Evolutionary conservation across 495 filamentous ascomycete genomes (phyloP).

Genomic region (Penicillium goetzii): DNA sequence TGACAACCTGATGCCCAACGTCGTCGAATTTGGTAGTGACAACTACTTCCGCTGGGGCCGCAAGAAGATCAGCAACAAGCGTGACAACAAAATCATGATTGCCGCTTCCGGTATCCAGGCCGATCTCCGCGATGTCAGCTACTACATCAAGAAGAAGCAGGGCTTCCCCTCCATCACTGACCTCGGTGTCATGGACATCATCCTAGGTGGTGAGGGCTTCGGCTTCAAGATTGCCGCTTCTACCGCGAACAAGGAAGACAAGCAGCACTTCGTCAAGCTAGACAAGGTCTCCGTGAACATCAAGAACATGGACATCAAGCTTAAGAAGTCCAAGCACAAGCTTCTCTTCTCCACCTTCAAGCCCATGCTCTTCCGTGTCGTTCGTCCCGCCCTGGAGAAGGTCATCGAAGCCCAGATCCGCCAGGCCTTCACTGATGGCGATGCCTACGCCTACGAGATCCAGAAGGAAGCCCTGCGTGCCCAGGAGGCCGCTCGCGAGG

Average conservation of each 20-base stretch:
- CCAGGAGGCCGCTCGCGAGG: constrained; percentile 62
- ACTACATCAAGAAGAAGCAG: constrained; percentile 94
- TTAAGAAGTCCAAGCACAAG: constrained; percentile 95
- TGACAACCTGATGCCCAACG: constrained; percentile 96
- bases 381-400: constrained; percentile 84
- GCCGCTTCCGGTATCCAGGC: constrained; percentile 84
- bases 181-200: constrained; percentile 86
- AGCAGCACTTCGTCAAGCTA: constrained; percentile 87
- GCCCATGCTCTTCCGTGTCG: constrained; percentile 79
- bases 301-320: constrained; percentile 84
- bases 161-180: constrained; percentile 93
- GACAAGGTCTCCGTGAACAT: constrained; percentile 85
- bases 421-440: constrained; percentile 71
- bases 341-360: constrained; percentile 85
- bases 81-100: constrained; percentile 77
- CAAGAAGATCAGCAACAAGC: constrained; percentile 78
- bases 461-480: constrained; percentile 81
- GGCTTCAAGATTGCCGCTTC: constrained; percentile 90
- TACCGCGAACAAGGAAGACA: constrained; percentile 75
- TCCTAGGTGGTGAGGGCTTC: constrained; percentile 85
- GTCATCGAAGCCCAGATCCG: constrained; percentile 86
- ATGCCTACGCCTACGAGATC: constrained; percentile 71
- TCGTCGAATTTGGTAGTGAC: constrained; percentile 86
- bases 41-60: constrained; percentile 97
- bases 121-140: constrained; percentile 74